These are phyloP conservation scores for Telopea speciosissima DNA, from an alignment of 177 flowering plant genomes.

Conservation along the genomic window DNA sequence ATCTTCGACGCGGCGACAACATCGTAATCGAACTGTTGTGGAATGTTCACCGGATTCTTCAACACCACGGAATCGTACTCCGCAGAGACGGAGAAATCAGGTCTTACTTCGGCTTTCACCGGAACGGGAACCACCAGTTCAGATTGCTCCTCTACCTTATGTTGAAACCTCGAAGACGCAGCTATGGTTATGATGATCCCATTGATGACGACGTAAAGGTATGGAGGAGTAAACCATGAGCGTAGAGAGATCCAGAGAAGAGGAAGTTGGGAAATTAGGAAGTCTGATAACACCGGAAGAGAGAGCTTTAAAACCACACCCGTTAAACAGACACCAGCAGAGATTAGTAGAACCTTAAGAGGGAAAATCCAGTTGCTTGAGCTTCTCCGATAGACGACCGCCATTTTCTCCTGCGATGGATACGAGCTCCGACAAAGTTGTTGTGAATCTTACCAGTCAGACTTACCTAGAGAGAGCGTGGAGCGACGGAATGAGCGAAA, in stretches of 20 bases:
- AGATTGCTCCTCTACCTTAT: not conserved
- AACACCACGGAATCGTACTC: not conserved
- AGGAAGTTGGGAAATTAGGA: constrained; percentile 30
- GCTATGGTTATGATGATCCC: constrained; percentile 59
- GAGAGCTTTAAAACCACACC: constrained; percentile 33
- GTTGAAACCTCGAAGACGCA: constrained; percentile 59
- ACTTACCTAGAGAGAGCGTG: not conserved
- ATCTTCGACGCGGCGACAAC: not conserved
- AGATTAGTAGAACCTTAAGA: constrained; percentile 24
- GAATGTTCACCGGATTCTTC: not conserved
- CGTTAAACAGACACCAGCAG: constrained; percentile 27
- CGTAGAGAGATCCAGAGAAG: constrained; percentile 19
- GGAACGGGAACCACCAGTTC: not conserved
- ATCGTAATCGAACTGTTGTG: not conserved
- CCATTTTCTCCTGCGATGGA: not conserved
- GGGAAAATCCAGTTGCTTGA: constrained; percentile 17
- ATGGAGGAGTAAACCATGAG: constrained; percentile 54
- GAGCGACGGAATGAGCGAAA: not conserved
- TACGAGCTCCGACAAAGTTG: not conserved
- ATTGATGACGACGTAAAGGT: constrained; percentile 54
- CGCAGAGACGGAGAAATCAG: not conserved
- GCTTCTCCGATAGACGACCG: not conserved
- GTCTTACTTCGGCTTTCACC: not conserved
- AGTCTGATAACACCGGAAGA: constrained; percentile 28
- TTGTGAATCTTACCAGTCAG: not conserved